Evolutionary conservation across 139 green algal species (phyloP).

Genomic region (Trebouxia sp.): DNA sequence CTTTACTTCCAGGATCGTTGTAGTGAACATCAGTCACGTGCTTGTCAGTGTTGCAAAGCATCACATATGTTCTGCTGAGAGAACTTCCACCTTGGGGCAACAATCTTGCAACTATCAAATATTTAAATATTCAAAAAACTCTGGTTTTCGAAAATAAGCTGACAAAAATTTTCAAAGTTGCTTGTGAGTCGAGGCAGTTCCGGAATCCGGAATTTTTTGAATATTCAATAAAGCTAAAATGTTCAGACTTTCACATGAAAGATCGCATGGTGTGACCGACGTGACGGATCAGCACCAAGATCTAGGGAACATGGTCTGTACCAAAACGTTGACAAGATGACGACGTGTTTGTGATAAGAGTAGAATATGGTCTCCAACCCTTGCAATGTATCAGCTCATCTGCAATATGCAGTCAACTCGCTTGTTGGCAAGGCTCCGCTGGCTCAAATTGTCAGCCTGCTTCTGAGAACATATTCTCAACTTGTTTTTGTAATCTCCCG

Average conservation of each 20-base stretch:
- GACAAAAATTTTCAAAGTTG: background rate
- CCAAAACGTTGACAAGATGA: background rate
- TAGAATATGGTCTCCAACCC: background rate
- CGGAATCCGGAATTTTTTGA: background rate
- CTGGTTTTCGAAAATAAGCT: constrained; percentile 10
- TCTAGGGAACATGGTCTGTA: background rate
- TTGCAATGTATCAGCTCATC: constrained; percentile 28
- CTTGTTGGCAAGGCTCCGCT: constrained; percentile 21
- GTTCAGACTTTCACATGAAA: background rate
- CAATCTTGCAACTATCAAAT: constrained; percentile 29
- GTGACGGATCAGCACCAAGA: background rate
- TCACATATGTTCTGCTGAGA: constrained; percentile 25
- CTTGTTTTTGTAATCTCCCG: constrained; percentile 21
- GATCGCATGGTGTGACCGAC: background rate
- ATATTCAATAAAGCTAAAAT: background rate
- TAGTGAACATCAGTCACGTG: constrained; percentile 20
- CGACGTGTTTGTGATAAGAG: background rate
- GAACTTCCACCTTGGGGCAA: constrained; percentile 27
- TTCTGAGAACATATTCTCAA: constrained; percentile 15
- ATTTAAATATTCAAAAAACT: constrained; percentile 25
- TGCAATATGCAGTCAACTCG: constrained; percentile 28
- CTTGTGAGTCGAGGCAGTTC: background rate
- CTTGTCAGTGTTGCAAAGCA: constrained; percentile 13
- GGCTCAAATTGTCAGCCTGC: background rate
- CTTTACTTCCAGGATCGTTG: constrained; percentile 21